Conservation (phyloP, 768 basidiomycete genomes). For the Favolaschia claudopus region DNA sequence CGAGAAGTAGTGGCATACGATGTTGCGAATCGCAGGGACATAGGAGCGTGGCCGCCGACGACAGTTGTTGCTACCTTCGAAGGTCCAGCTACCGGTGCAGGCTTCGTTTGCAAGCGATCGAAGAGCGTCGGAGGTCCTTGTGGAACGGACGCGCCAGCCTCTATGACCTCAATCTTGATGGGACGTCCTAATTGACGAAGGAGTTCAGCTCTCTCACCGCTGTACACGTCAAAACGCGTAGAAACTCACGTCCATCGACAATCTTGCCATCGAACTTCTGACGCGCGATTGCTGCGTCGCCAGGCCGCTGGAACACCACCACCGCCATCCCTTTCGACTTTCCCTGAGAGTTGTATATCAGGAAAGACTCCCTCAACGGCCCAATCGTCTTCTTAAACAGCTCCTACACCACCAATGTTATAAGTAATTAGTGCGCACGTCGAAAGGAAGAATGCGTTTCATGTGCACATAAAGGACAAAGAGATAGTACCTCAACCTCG, state of each 20-base stretch:
- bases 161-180: conserved; percentile 70
- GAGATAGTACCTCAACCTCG: conserved; percentile 65
- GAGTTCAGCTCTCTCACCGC: not conserved
- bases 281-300: conserved; percentile 69
- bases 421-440: no score
- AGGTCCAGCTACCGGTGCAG: conserved; percentile 5
- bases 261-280: conserved; percentile 80
- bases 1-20: conserved; percentile 1
- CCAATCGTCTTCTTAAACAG: conserved; percentile 81
- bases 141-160: conserved; percentile 39
- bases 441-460: not conserved
- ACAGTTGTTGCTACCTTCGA: not conserved
- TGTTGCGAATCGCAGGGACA: conserved; percentile 17
- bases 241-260: conserved; percentile 65
- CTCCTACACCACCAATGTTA: no score
- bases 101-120: conserved; percentile 16
- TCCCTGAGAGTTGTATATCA: conserved; percentile 80
- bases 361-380: conserved; percentile 71
- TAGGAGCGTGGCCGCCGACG: not conserved
- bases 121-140: conserved; percentile 20
- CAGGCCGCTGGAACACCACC: conserved; percentile 68
- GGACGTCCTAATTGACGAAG: conserved; percentile 57
- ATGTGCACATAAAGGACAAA: not conserved
- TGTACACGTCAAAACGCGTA: conserved; percentile 6
- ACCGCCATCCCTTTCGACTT: conserved; percentile 84